These are phyloP conservation scores for Kwoniella shandongensis DNA, from an alignment of 768 basidiomycete species.

Conservation along the genomic window DNA sequence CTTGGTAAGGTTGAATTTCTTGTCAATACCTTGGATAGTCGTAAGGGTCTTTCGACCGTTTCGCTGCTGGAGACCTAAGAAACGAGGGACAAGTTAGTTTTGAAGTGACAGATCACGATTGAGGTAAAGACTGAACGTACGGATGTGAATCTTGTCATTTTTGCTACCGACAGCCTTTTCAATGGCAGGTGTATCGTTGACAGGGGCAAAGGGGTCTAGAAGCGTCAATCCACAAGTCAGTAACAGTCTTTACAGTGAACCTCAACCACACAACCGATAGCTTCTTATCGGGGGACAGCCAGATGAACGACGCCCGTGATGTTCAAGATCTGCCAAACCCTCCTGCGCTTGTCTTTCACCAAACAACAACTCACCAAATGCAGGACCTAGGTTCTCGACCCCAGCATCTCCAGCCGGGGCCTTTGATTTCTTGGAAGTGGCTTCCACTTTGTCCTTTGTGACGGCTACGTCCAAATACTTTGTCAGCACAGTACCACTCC, in stretches of 20 bases:
- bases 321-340: too few relatives aligned
- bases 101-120: not conserved
- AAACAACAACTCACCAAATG: constrained; percentile 37
- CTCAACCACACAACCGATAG: too few relatives aligned
- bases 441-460: constrained; percentile 43
- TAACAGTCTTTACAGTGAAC: too few relatives aligned
- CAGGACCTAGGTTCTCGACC: constrained; percentile 46
- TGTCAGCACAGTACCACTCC: too few relatives aligned
- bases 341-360: not conserved
- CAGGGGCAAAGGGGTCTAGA: constrained; percentile 21
- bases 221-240: not conserved
- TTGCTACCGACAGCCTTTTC: constrained; percentile 48
- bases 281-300: too few relatives aligned
- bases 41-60: constrained; percentile 99
- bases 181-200: constrained; percentile 44
- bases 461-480: constrained; percentile 3
- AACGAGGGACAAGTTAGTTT: not conserved
- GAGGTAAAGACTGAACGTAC: constrained; percentile 34
- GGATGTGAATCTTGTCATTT: constrained; percentile 55
- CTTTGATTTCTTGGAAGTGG: constrained; percentile 43
- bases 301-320: too few relatives aligned
- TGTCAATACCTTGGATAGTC: constrained; percentile 91
- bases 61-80: constrained; percentile 83
- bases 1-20: constrained; percentile 96
- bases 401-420: constrained; percentile 34